phyloP scores from a whole-genome alignment of 2,329 filamentous ascomycete genomes.

The Cladophialophora yegresii region DNA sequence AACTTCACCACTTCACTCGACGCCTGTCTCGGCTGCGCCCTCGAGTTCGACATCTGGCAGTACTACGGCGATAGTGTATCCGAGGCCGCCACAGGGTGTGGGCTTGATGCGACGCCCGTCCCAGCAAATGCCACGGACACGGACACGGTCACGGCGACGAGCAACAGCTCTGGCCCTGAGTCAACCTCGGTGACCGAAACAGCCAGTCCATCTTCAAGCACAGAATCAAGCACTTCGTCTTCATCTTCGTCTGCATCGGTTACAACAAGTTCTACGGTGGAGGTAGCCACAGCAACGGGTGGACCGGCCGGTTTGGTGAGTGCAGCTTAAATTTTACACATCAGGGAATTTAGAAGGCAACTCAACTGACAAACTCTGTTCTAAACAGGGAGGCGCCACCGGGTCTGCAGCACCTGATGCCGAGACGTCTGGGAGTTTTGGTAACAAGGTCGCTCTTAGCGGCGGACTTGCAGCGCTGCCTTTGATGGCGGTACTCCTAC shows the following conservation, averaged over 20 bases:
- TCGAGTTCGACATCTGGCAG: constrained; percentile 49
- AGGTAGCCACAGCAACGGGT: background rate
- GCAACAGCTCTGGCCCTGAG: background rate
- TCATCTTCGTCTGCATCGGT: background rate
- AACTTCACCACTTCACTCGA: constrained; percentile 39
- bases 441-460: background rate
- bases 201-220: background rate
- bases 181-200: background rate
- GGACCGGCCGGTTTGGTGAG: background rate
- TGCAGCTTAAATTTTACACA: background rate
- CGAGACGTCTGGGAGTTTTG: background rate
- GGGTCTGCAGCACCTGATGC: background rate
- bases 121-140: constrained; percentile 19
- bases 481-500: background rate
- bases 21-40: constrained; percentile 48
- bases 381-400: background rate
- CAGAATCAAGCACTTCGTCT: background rate
- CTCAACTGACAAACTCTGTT: background rate
- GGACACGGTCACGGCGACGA: background rate
- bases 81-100: constrained; percentile 41
- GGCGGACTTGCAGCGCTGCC: background rate
- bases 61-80: constrained; percentile 47
- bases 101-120: constrained; percentile 32
- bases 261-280: no score
- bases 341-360: background rate